Percentiles rank a stretch among this genome's conserved stretches.
These are phyloP conservation scores for Chlorella variabilis DNA, from an alignment of 163 green algal genomes.

Conservation along the genomic window DNA sequence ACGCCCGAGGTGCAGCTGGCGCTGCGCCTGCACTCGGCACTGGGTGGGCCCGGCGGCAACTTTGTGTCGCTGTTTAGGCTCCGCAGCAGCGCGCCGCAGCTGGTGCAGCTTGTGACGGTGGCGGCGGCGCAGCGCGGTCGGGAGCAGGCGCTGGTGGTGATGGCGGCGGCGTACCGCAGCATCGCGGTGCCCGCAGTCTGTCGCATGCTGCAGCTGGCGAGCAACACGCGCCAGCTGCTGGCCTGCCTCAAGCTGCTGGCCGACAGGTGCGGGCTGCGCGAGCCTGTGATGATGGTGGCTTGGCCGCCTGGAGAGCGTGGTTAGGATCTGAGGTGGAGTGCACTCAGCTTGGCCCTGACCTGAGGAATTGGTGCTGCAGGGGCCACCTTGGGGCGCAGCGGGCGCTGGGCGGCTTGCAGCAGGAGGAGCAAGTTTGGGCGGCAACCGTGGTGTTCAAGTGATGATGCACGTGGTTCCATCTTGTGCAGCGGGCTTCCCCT, in stretches of 20 bases:
- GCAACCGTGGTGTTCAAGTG: slow-evolving; percentile 26
- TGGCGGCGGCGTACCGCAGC: slow-evolving; percentile 27
- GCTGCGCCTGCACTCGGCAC: background rate
- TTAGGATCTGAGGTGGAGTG: no score
- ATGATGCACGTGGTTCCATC: no score
- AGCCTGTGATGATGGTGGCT: no score
- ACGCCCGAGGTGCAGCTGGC: slow-evolving; percentile 14
- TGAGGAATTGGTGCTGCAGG: no score
- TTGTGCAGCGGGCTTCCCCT: no score
- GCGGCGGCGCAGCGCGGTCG: background rate
- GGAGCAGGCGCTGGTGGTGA: background rate
- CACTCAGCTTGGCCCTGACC: no score
- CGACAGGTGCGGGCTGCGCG: slow-evolving; percentile 27
- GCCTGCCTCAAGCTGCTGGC: slow-evolving; percentile 36
- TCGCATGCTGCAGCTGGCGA: slow-evolving; percentile 6
- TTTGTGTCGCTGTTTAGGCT: slow-evolving; percentile 18
- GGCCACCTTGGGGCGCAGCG: background rate
- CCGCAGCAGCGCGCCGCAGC: background rate
- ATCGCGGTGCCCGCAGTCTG: slow-evolving; percentile 12
- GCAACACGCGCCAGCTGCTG: background rate
- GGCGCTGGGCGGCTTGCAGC: slow-evolving; percentile 22
- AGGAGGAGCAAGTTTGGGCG: background rate
- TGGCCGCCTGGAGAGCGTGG: no score
- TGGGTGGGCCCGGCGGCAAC: slow-evolving; percentile 8
- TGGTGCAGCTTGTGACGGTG: background rate